Conservation (phyloP, 2,329 filamentous ascomycete species). For the Monilinia fructigena region DNA sequence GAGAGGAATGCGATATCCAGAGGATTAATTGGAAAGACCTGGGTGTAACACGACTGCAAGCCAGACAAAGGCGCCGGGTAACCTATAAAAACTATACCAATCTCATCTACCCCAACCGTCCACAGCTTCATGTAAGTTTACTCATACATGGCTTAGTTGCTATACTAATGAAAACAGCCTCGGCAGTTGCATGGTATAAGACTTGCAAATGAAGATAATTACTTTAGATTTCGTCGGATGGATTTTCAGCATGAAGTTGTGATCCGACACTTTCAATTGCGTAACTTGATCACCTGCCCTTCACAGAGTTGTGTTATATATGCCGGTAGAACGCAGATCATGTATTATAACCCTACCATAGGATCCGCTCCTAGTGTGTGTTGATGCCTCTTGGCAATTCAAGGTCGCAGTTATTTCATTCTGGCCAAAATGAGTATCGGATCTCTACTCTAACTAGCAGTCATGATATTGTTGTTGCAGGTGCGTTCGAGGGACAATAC, state of each 20-base stretch:
- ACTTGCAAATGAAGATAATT: conserved; percentile 41
- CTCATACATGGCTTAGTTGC: neutral
- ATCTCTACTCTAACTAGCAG: conserved; percentile 40
- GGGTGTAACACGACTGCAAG: conserved; percentile 50
- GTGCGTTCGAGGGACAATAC: conserved; percentile 44
- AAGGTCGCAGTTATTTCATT: conserved; percentile 32
- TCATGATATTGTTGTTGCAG: conserved; percentile 42
- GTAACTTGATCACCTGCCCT: conserved; percentile 59
- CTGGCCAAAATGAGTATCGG: conserved; percentile 31
- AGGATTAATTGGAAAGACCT: conserved; percentile 57
- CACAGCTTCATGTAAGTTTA: conserved; percentile 49
- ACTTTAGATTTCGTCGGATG: conserved; percentile 59
- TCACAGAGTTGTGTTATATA: conserved; percentile 59
- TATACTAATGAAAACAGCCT: conserved; percentile 24
- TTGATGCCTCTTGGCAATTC: conserved; percentile 38
- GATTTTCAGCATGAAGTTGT: conserved; percentile 53
- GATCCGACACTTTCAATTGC: conserved; percentile 65
- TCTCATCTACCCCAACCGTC: conserved; percentile 44
- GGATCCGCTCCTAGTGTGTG: conserved; percentile 19
- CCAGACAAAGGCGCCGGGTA: conserved; percentile 47
- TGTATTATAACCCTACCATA: conserved; percentile 51
- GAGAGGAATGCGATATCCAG: conserved; percentile 58
- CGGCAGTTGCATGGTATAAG: conserved; percentile 27
- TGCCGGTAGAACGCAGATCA: conserved; percentile 50
- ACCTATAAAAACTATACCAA: conserved; percentile 61